Evolutionary conservation across 108 stramenopile genomes (phyloP), one percentile per base, ranked within the genome.

Genomic region (Hondaea fermentalgiana): DNA sequence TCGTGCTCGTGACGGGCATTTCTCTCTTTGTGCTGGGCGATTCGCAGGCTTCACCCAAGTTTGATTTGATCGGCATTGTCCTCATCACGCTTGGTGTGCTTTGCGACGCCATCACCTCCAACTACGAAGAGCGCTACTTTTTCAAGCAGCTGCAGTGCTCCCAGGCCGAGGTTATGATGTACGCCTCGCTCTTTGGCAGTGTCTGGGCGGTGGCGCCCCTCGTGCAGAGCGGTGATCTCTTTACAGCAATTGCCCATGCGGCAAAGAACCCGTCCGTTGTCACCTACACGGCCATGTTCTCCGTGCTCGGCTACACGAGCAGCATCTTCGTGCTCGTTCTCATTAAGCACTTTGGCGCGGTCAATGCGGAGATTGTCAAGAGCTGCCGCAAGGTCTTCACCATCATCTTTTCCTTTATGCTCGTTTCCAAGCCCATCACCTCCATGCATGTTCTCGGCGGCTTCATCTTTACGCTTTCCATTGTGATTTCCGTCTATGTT

Each of bases 301-400:
- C 76, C 76, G 76, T 83, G 12, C 76, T 83, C 4, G 76, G 76
- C 19, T 83, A 83, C 51, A 53, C 49, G n/a, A 83, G 76, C 76
- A 53, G 49, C 76, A 83, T 83, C 5, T 83, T 47, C 76, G 51
- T 83, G 10, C 76, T 83, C 5, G 76, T 83, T 17, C 76, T 83
- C 76, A 83, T 83, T 23, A 47, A 53, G 49, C 51, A 83, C 51
- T 53, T 83, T 83, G 76, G 76, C n/a, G 76, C 76, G 43, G 51
- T 53, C 45, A 53, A 83, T 47, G 76, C 76, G 44, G 76, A 83
- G 76, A 83, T 83, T 23, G 76, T 83, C 76, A 83, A 83, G 76
- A 83, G 76, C 51, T 83, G 45, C 51, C 76, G 76, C 51, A 83
- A 83, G 51, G 76, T 83, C 4, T 47, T 47, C 23, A 53, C 76